These are phyloP conservation scores for Tetrapisispora pingtungensis DNA, from an alignment of 805 yeast genomes.

Conservation along the genomic window DNA sequence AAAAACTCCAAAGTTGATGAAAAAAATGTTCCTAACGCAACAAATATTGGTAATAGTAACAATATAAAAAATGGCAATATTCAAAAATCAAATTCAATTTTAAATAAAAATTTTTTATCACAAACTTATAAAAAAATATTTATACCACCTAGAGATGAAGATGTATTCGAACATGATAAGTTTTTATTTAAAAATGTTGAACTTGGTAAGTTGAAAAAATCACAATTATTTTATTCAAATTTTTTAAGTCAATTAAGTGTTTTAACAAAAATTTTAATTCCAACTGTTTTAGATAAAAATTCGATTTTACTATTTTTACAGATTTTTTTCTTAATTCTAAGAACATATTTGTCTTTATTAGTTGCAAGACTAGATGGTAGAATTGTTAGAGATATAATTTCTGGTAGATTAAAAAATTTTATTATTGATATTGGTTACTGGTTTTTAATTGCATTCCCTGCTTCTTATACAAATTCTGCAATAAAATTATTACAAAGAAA, in stretches of 20 bases:
- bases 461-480: slow-evolving; percentile 84
- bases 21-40: not conserved
- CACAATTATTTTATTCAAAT: slow-evolving; percentile 41
- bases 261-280: slow-evolving; percentile 75
- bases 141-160: slow-evolving; percentile 25
- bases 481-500: slow-evolving; percentile 71
- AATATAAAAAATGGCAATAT: too few relatives aligned
- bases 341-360: slow-evolving; percentile 80
- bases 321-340: slow-evolving; percentile 58
- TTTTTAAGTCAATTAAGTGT: slow-evolving; percentile 65
- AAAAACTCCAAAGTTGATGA: not conserved
- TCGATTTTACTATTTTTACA: slow-evolving; percentile 58
- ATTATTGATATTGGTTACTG: slow-evolving; percentile 71
- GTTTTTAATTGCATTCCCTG: slow-evolving; percentile 87
- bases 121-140: slow-evolving; percentile 18
- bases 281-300: slow-evolving; percentile 58
- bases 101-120: not conserved
- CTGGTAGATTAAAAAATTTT: slow-evolving; percentile 68
- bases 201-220: slow-evolving; percentile 8
- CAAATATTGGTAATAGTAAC: not conserved
- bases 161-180: slow-evolving; percentile 26
- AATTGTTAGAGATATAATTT: slow-evolving; percentile 78
- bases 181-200: slow-evolving; percentile 25
- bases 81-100: too few relatives aligned
- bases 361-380: slow-evolving; percentile 89